Base-by-base conservation (phyloP, 176 grass and related monocot species). In the Aegilops speltoides region DNA sequence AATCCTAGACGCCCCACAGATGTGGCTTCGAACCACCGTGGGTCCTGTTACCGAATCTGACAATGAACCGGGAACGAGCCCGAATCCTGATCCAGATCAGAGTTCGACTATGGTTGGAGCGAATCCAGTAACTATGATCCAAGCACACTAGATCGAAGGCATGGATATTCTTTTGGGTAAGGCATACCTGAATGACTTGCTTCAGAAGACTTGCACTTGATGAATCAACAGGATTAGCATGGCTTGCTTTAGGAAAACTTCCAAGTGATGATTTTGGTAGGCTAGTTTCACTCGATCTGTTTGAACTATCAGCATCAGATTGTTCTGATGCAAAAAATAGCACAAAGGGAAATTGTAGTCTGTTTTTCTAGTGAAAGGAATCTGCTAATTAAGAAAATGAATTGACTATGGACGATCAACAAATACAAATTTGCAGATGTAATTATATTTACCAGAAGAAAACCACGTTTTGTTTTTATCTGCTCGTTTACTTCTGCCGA, bases 401-500 rank as follows among this genome's bases (percentile, higher is more conserved):
- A 70, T 68, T 0, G 60, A 61, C 37, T 76, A 77, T 34, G 32
- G 5, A 68, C 19, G 16, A 8, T 48, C 75, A 34, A 62, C 52
- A 13, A 7, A 24, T 28, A 54, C 68, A 23, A 40, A 86, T 32
- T 86, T 77, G 77, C 22, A 34, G 68, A 15, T 26, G 63, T 77
- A 45, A 19, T 14, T 54, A 29, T 80, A 74, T n/a, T 89, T 90
- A 88, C 89, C 87, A 82, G 85, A 66, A 73, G 83, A 79, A 76
- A 9, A 48, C 64, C 46, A 77, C 24, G 43, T 32, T 70, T 86
- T 91, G 32, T 68, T 76, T 88, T 81, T 74, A 11, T 77, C 72
- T 63, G 36, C 79, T 59, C 46, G 36, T 86, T 92, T 91, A 38
- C 48, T 88, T 89, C 84, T 91, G 23, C 69, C 68, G 78, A 95